Percentiles rank a stretch among this genome's conserved stretches.
These are phyloP conservation scores for Penicillium sclerotigenum DNA, from an alignment of 2,329 filamentous ascomycete genomes.

Conservation along the genomic window DNA sequence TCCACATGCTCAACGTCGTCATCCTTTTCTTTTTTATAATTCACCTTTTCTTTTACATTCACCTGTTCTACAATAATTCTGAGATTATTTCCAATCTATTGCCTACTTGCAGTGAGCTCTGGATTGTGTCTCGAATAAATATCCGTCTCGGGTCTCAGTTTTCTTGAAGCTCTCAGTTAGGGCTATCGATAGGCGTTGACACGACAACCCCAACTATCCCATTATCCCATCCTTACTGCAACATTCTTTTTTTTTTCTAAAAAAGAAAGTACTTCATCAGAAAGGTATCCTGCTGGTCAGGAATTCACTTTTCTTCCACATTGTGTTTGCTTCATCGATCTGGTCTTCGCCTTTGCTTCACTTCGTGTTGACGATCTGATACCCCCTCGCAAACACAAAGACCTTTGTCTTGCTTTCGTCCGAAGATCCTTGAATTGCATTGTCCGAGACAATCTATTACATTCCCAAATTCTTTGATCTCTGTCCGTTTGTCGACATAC, in stretches of 20 bases:
- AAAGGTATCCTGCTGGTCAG: conserved; percentile 30
- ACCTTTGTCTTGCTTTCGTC: not conserved
- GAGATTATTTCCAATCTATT: conserved; percentile 16
- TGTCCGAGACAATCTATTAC: not conserved
- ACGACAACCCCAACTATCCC: conserved; percentile 38
- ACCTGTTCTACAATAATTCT: conserved; percentile 12
- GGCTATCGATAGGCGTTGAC: conserved; percentile 36
- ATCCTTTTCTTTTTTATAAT: conserved; percentile 16
- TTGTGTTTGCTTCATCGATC: not conserved
- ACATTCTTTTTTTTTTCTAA: conserved; percentile 26
- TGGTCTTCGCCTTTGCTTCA: not conserved
- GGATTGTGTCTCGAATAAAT: conserved; percentile 23
- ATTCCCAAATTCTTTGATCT: not conserved
- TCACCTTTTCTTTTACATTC: conserved; percentile 13
- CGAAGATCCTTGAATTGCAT: not conserved
- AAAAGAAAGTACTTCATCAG: conserved; percentile 15
- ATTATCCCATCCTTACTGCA: conserved; percentile 36
- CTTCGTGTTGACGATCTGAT: conserved; percentile 4
- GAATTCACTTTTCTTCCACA: conserved; percentile 13
- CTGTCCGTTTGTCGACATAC: not conserved
- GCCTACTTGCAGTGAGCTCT: conserved; percentile 11
- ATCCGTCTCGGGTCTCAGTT: conserved; percentile 21
- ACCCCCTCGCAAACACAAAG: conserved; percentile 1
- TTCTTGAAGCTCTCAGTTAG: conserved; percentile 19
- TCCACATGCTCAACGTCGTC: conserved; percentile 32